These are phyloP conservation scores for Cornus controversa DNA, from an alignment of 148 eudicot species.

Conservation along the genomic window DNA sequence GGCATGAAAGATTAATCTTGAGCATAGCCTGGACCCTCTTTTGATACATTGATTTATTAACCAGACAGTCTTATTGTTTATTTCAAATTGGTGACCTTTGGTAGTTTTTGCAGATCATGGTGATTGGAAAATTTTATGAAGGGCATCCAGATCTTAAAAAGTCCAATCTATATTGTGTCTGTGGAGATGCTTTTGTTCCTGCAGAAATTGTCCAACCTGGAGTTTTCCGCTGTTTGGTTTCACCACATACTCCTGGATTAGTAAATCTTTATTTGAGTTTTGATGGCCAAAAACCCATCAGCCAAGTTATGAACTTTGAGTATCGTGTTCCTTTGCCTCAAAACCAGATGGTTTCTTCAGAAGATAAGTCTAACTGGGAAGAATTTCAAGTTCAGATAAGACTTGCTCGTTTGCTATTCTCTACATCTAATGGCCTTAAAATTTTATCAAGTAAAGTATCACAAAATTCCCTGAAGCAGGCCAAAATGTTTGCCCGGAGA, in stretches of 20 bases:
- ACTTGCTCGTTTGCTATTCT: constrained; percentile 79
- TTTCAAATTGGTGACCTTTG: constrained; percentile 10
- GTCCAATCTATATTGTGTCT: constrained; percentile 57
- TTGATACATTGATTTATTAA: too few species aligned
- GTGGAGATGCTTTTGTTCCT: constrained; percentile 64
- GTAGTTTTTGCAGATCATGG: constrained; percentile 63
- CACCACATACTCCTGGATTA: constrained; percentile 63
- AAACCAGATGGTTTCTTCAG: constrained; percentile 17
- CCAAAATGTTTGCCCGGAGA: constrained; percentile 54
- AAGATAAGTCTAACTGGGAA: constrained; percentile 52
- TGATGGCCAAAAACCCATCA: constrained; percentile 70
- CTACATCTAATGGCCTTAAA: constrained; percentile 66
- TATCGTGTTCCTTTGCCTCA: constrained; percentile 44
- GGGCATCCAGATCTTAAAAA: constrained; percentile 47
- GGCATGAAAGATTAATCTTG: background rate
- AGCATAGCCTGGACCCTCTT: background rate
- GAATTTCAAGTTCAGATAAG: constrained; percentile 68
- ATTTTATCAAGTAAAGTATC: constrained; percentile 52
- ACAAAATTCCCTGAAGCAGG: constrained; percentile 55
- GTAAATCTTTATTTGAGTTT: constrained; percentile 70
- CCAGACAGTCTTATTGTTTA: background rate
- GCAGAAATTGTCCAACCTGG: constrained; percentile 73
- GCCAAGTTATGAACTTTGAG: constrained; percentile 72
- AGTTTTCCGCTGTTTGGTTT: constrained; percentile 72
- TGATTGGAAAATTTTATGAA: constrained; percentile 67